These are phyloP conservation scores for Larix kaempferi DNA, from an alignment of 75 land plant species.

Conservation along the genomic window DNA sequence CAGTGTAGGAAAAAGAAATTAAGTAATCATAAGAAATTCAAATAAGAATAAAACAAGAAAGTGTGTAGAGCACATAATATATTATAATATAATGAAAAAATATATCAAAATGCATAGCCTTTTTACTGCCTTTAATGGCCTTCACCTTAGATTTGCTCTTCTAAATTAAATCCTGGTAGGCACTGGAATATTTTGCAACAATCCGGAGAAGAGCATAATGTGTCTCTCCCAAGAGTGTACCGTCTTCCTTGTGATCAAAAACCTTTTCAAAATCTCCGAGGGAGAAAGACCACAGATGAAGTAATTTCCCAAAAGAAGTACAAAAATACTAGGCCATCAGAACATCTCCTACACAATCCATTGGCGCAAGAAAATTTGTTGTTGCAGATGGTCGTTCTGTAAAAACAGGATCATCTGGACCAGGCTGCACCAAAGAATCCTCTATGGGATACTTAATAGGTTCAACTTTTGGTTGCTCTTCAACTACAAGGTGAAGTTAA, in stretches of 20 bases:
- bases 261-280: slow-evolving; percentile 83
- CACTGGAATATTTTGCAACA: slow-evolving; percentile 56
- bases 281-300: slow-evolving; percentile 71
- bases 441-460: slow-evolving; percentile 87
- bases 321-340: slow-evolving; percentile 96
- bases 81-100: too few species aligned
- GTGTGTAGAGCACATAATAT: not conserved
- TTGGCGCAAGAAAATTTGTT: slow-evolving; percentile 68
- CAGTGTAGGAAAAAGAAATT: slow-evolving; percentile 1
- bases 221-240: slow-evolving; percentile 52
- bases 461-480: slow-evolving; percentile 16
- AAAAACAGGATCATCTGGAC: slow-evolving; percentile 55
- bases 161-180: slow-evolving; percentile 20
- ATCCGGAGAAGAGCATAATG: slow-evolving; percentile 63
- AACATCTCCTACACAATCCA: slow-evolving; percentile 78
- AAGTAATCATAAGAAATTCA: not conserved
- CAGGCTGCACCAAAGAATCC: slow-evolving; percentile 65
- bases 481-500: slow-evolving; percentile 17
- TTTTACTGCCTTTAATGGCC: not conserved
- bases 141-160: slow-evolving; percentile 47
- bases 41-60: not conserved
- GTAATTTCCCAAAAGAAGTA: slow-evolving; percentile 56
- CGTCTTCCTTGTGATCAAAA: slow-evolving; percentile 51
- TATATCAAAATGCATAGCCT: not conserved
- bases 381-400: slow-evolving; percentile 63